phyloP scores from a whole-genome alignment of 2,329 filamentous ascomycete species.

The Blumeria graminis region DNA sequence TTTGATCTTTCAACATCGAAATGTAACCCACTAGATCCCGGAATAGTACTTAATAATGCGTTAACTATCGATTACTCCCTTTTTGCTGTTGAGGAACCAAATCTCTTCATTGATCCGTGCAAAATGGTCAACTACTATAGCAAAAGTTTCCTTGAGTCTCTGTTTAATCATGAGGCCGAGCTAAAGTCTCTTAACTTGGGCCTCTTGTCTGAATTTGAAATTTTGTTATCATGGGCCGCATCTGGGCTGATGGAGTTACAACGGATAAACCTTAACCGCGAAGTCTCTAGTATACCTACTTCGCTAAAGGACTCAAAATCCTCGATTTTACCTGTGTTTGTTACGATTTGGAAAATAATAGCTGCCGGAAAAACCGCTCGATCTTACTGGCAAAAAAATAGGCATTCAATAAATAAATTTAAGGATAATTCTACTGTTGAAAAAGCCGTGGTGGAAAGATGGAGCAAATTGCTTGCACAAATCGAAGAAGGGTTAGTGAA shows the following conservation, averaged over 20 bases:
- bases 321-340: background rate
- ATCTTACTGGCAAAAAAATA: constrained; percentile 1
- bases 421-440: too few species aligned
- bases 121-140: background rate
- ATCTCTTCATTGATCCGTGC: constrained; percentile 1
- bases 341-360: background rate
- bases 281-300: background rate
- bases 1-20: background rate
- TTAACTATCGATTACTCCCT: background rate
- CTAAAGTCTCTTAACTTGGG: background rate
- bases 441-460: too few species aligned
- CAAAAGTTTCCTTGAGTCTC: background rate
- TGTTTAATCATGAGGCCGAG: background rate
- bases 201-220: background rate
- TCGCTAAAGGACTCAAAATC: background rate
- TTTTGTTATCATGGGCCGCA: background rate
- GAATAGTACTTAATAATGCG: background rate
- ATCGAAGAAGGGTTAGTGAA: too few species aligned
- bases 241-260: background rate
- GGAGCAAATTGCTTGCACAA: too few species aligned
- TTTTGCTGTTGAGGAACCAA: constrained; percentile 2
- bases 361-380: background rate
- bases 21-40: background rate
- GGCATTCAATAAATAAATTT: too few species aligned
- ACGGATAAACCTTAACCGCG: background rate